Conservation (phyloP, 352 stramenopile genomes). For the Globisporangium paroecandrum region DNA sequence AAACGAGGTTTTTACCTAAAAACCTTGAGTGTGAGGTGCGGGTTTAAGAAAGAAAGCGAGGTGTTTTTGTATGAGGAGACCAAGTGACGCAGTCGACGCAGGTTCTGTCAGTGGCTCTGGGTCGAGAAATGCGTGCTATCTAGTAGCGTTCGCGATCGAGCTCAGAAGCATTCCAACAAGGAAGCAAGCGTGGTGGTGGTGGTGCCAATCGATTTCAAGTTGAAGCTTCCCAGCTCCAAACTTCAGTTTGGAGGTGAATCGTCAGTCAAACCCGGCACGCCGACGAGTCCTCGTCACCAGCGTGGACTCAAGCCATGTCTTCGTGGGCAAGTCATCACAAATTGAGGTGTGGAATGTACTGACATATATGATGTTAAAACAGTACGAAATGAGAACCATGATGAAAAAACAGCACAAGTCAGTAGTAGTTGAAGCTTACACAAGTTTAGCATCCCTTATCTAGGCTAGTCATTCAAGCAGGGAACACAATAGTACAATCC, state of each 20-base stretch:
- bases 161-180: background rate
- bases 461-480: no score
- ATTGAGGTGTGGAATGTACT: background rate
- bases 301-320: background rate
- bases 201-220: background rate
- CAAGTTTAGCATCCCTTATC: background rate
- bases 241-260: background rate
- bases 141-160: background rate
- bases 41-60: background rate
- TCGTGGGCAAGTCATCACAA: background rate
- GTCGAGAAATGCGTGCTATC: background rate
- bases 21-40: background rate
- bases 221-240: constrained; percentile 3
- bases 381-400: background rate
- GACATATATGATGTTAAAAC: background rate
- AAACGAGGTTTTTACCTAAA: background rate
- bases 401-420: background rate
- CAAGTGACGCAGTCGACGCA: constrained; percentile 4
- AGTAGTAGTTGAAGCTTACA: background rate
- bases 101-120: background rate
- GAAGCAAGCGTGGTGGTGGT: no score
- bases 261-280: background rate
- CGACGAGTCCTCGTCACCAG: constrained; percentile 7
- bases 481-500: no score
- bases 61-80: background rate